Base-by-base conservation (phyloP, 1,139 yeast species). In the Arxiozyma telluris region DNA sequence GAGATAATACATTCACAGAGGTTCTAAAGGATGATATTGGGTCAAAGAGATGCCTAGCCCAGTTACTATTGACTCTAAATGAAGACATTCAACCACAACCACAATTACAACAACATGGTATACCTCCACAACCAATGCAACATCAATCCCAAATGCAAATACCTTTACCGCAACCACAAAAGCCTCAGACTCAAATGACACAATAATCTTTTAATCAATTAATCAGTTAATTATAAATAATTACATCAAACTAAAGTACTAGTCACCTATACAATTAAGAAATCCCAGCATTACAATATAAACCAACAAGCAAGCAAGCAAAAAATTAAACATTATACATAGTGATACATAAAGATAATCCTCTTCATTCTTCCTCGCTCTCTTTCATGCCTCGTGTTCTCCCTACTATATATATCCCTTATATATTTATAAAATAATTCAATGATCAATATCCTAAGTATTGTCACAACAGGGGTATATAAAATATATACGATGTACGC, bases 1-100 rank as follows among this genome's bases (percentile, higher is more conserved):
- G 89, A 58, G 96, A 90, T 69, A 95, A 93, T n/a, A 88, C 98
- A 0, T 91, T 93, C 69, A 80, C 87, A 39, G 74, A 77, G 50
- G 84, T 87, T 4, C 76, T 93, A 57, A 83, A 85, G 61, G 98
- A 91, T 64, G 98, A 93, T 67, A 80, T 82, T 6, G 91, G 93
- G 15, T 89, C 98, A 11, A 88, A 87, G 66, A 80, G 93, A 62
- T 89, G 96, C 65, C 76, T 93, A 58, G 86, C 93, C 2, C 96
- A 90, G 69, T 76, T 93, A 52, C 76, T 93, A 60, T 76, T 87
- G 54, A 87, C 87, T 63, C 76, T 93, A 58, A 66, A 65, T 54
- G 71, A 67, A 50, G 68, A 63, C 7, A 49, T 42, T 18, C 53
- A 47, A 50, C 58, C 53, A 39, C 43, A 56, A 54, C 55, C 38